Percentiles rank a stretch among this genome's conserved stretches.
Evolutionary conservation across 106 monocot genomes (phyloP).

Genomic region (Amphibolis antarctica): DNA sequence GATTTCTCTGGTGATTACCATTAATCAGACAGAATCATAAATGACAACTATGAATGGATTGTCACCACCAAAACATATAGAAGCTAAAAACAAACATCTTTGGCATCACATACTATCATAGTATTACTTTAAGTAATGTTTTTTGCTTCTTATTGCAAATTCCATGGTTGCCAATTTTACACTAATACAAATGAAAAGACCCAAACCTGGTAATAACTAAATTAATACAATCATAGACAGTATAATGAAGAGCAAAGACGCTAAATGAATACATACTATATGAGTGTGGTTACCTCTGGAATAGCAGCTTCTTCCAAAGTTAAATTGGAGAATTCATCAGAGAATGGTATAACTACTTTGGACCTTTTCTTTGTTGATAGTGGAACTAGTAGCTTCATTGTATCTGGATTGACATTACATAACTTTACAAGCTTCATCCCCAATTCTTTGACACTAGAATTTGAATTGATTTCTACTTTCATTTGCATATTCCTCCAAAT

Average conservation of each 20-base stretch:
- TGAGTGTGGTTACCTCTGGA: conserved; percentile 29
- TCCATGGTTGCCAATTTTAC: not conserved
- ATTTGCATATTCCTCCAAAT: conserved; percentile 62
- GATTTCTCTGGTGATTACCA: too few relatives aligned
- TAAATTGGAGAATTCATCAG: conserved; percentile 43
- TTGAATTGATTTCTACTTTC: conserved; percentile 32
- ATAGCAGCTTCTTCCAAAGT: conserved; percentile 49
- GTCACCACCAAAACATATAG: too few relatives aligned
- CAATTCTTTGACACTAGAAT: conserved; percentile 43
- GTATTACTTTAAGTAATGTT: not conserved
- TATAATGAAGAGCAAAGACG: not conserved
- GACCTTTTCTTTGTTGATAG: conserved; percentile 40
- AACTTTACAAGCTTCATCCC: conserved; percentile 54
- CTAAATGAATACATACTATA: not conserved
- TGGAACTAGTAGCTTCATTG: conserved; percentile 69
- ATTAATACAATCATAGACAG: not conserved
- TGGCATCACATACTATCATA: too few relatives aligned
- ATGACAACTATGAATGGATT: too few relatives aligned
- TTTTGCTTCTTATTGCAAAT: not conserved
- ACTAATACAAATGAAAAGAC: not conserved
- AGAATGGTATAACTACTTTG: conserved; percentile 58
- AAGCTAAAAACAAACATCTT: too few relatives aligned
- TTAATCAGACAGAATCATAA: too few relatives aligned
- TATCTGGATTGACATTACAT: conserved; percentile 70
- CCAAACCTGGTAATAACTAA: not conserved